These are phyloP conservation scores for Solanum tacnaense DNA, from an alignment of 257 asterid species.

Conservation along the genomic window DNA sequence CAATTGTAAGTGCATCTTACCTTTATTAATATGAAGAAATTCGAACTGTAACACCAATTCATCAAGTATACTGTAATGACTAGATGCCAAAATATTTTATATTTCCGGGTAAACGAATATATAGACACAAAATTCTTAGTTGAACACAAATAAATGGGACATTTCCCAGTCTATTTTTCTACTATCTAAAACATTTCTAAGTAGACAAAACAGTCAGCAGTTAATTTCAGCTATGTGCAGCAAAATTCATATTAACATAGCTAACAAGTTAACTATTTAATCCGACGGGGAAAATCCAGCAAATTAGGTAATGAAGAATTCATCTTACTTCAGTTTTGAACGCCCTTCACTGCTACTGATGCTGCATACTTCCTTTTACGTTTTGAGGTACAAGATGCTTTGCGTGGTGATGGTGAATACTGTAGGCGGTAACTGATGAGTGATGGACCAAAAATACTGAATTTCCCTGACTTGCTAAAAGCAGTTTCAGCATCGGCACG, in stretches of 20 bases:
- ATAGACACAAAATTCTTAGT: not conserved
- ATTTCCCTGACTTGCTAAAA: conserved; percentile 63
- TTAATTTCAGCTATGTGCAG: conserved; percentile 19
- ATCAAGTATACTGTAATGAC: not conserved
- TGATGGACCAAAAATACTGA: conserved; percentile 54
- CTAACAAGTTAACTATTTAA: not conserved
- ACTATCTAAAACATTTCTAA: not conserved
- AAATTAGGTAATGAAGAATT: not conserved
- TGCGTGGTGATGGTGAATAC: conserved; percentile 20
- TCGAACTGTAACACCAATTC: not conserved
- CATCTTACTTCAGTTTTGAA: conserved; percentile 7
- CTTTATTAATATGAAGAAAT: not conserved
- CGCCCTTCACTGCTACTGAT: conserved; percentile 1
- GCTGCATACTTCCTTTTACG: conserved; percentile 17
- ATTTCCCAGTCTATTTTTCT: not conserved
- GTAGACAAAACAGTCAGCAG: conserved; percentile 22
- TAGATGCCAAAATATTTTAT: not conserved
- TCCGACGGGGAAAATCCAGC: not conserved
- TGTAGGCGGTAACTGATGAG: conserved; percentile 57
- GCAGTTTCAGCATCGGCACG: conserved; percentile 58
- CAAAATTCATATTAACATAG: not conserved
- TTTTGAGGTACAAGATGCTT: conserved; percentile 22
- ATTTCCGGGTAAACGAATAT: not conserved
- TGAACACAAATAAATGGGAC: not conserved
- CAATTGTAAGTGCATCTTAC: not conserved